Evolutionary conservation across 805 yeast species (phyloP).

Genomic region (Hermanozyma aechmeae): DNA sequence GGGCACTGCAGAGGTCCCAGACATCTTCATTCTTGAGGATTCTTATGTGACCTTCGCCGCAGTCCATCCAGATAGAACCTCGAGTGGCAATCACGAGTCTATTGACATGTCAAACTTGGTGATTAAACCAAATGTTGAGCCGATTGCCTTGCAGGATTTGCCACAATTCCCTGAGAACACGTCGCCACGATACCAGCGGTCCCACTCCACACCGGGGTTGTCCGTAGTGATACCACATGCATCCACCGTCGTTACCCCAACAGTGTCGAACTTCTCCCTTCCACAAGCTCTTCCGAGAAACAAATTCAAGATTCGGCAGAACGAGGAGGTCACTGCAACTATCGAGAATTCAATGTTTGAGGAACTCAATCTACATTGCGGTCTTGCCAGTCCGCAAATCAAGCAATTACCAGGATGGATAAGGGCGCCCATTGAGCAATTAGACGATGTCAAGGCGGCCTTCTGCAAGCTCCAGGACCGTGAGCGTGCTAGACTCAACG

Average conservation of each 20-base stretch:
- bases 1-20: slow-evolving; percentile 15
- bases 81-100: too few relatives aligned
- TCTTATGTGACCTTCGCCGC: slow-evolving; percentile 30
- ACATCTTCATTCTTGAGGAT: slow-evolving; percentile 32
- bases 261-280: slow-evolving; percentile 43
- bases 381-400: too few relatives aligned
- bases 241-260: slow-evolving; percentile 18
- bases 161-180: not conserved
- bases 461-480: slow-evolving; percentile 60
- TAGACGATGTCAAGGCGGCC: too few relatives aligned
- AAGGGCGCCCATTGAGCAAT: too few relatives aligned
- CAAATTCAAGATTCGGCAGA: slow-evolving; percentile 35
- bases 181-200: not conserved
- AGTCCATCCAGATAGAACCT: slow-evolving; percentile 7
- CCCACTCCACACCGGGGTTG: slow-evolving; percentile 1
- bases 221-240: not conserved
- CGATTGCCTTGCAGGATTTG: too few relatives aligned
- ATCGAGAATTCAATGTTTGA: too few relatives aligned
- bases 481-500: slow-evolving; percentile 59
- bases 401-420: too few relatives aligned
- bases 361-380: too few relatives aligned
- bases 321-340: slow-evolving; percentile 52
- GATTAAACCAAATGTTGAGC: too few relatives aligned
- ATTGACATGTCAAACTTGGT: too few relatives aligned
- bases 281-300: slow-evolving; percentile 30